Conservation (phyloP, 1,139 yeast species). For the Zygosaccharomyces pseudobailii region DNA sequence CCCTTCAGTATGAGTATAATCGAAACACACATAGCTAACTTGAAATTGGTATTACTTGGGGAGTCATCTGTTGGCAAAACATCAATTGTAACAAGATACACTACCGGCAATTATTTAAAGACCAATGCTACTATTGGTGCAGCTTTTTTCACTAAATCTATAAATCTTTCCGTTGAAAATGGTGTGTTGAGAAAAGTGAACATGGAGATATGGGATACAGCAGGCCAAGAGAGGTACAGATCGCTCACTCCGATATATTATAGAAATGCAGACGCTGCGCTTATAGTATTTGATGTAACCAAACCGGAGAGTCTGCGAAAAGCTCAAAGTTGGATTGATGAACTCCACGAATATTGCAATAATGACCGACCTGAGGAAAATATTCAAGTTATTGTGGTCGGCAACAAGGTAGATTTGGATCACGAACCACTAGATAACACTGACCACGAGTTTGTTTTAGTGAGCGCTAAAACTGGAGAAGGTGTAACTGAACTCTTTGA, state of each 20-base stretch:
- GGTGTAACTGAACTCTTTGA: conserved; percentile 73
- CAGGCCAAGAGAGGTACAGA: conserved; percentile 80
- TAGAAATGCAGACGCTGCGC: conserved; percentile 76
- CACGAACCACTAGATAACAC: conserved; percentile 38
- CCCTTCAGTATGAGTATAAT: not conserved
- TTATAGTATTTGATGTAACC: conserved; percentile 70
- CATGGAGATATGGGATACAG: conserved; percentile 84
- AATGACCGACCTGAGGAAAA: conserved; percentile 44
- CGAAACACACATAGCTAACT: conserved; percentile 32
- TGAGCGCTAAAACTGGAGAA: conserved; percentile 87
- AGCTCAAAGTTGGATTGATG: conserved; percentile 94
- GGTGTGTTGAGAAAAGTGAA: conserved; percentile 52
- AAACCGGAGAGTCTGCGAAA: conserved; percentile 62
- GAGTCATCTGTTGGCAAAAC: conserved; percentile 96
- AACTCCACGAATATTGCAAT: conserved; percentile 77
- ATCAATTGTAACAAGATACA: conserved; percentile 86
- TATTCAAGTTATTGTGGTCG: conserved; percentile 76
- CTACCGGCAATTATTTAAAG: conserved; percentile 86
- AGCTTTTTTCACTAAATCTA: conserved; percentile 86
- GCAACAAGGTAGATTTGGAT: conserved; percentile 66
- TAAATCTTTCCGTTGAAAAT: conserved; percentile 46
- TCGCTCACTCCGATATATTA: conserved; percentile 84
- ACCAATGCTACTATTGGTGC: conserved; percentile 96
- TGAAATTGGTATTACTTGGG: conserved; percentile 82
- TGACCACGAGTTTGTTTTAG: conserved; percentile 74